These are phyloP conservation scores for Coprinopsis cinerea DNA, from an alignment of 768 basidiomycete genomes.

Conservation along the genomic window DNA sequence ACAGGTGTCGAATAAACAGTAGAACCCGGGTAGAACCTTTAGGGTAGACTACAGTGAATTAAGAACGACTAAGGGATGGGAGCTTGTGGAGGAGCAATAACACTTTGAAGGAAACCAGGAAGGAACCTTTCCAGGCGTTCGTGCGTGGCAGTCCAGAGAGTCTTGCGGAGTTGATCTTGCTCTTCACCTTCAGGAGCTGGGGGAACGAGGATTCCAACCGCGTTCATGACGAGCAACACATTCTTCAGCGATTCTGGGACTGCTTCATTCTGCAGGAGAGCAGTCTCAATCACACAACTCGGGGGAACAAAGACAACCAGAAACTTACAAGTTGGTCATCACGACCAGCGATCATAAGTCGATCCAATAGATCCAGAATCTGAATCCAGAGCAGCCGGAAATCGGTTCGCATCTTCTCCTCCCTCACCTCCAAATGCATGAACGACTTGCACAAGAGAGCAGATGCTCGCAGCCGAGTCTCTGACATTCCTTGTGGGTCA, in stretches of 20 bases:
- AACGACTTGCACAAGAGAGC: conserved; percentile 94
- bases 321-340: conserved; percentile 83
- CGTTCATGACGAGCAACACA: conserved; percentile 92
- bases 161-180: conserved; percentile 56
- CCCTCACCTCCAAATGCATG: conserved; percentile 84
- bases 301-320: no score
- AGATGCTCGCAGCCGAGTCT: conserved; percentile 82
- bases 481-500: conserved; percentile 85
- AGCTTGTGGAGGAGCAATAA: conserved; percentile 30
- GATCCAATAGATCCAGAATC: conserved; percentile 83
- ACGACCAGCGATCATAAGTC: conserved; percentile 81
- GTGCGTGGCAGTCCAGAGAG: conserved; percentile 79
- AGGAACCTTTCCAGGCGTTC: conserved; percentile 88
- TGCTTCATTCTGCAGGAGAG: conserved; percentile 73
- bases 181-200: conserved; percentile 32
- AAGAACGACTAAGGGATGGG: neutral
- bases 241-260: conserved; percentile 97
- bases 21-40: no score
- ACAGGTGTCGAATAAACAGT: no score
- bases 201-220: conserved; percentile 71
- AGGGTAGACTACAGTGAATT: no score
- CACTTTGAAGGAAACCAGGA: conserved; percentile 79
- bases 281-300: no score
- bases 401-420: conserved; percentile 53
- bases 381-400: conserved; percentile 80